Base-by-base conservation (phyloP, 2,329 filamentous ascomycete species). In the Zelopaecilomyces penicillatus region DNA sequence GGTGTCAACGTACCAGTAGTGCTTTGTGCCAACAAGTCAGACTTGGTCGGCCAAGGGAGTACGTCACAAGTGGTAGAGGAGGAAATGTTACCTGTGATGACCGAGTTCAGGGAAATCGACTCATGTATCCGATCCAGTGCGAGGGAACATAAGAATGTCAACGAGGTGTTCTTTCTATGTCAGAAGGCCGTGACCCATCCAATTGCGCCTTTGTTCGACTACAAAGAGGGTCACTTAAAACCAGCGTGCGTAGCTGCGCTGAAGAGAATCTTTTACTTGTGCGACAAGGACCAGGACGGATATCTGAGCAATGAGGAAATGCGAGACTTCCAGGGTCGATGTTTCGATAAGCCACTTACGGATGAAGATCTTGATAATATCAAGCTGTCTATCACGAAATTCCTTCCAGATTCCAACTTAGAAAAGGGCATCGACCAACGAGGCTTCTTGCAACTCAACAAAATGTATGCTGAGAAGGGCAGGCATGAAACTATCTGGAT, bases 1-100 rank as follows among this genome's bases (percentile, higher is more conserved):
- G 93, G 93, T n/a, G 93, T 98, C 61, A 98, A 98, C 62, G 89
- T 98, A 26, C 93, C 93, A 0, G 93, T 98, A 8, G 90, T 98
- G 37, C 71, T 98, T 45, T 97, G 93, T 59, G 89, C 93, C 59
- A 97, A 97, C 72, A 98, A 98, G 66, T 87, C 88, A n/a, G 93
- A 98, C 57, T 72, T 96, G 43, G 79, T 81, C 3, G 78, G 77
- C 3, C 83, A 85, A 54, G 83, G 80, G 36, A 85, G 76, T 47
- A 88, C 87, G 6, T 77, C 87, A 0, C 87, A 95, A 62, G 84
- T 95, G 6, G 80, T 95, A 38, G 87, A 95, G 57, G 93, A 97
- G 63, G 93, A 98, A 69, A 96, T 98, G 88, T 74, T 97, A 30
- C 93, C 93, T 1, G 83, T 98, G 52, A 96, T 98, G 93, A 84